These are phyloP conservation scores for Kalaharituber pfeilii DNA, from an alignment of 2,329 filamentous ascomycete species.

Conservation along the genomic window DNA sequence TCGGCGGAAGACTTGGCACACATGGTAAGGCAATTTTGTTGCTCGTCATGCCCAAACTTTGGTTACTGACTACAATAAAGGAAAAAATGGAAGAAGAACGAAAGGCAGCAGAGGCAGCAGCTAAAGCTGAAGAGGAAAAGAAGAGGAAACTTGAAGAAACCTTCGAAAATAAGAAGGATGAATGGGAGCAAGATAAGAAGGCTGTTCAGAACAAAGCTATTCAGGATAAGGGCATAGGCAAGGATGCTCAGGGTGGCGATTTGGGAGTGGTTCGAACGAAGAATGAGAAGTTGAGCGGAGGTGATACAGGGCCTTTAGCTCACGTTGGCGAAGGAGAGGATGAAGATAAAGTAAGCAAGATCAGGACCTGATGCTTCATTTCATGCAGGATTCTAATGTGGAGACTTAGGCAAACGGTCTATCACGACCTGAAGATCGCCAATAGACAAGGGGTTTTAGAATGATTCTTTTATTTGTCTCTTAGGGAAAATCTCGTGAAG, in stretches of 20 bases:
- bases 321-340: slow-evolving; percentile 17
- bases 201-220: slow-evolving; percentile 53
- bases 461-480: no score
- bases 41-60: slow-evolving; percentile 26
- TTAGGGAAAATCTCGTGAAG: no score
- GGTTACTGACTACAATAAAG: slow-evolving; percentile 34
- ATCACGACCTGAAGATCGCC: neutral
- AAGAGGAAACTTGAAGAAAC: slow-evolving; percentile 63
- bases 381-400: no score
- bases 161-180: slow-evolving; percentile 56
- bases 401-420: neutral
- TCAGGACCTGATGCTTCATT: no score
- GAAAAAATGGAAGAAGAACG: slow-evolving; percentile 65
- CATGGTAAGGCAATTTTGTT: slow-evolving; percentile 60
- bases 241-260: slow-evolving; percentile 31
- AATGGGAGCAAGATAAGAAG: slow-evolving; percentile 84
- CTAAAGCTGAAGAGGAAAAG: slow-evolving; percentile 53
- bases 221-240: slow-evolving; percentile 28
- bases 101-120: slow-evolving; percentile 61
- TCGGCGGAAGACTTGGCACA: slow-evolving; percentile 92
- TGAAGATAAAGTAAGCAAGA: no score
- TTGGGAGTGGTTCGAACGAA: slow-evolving; percentile 19
- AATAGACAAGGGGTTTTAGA: neutral
- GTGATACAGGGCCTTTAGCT: slow-evolving; percentile 18
- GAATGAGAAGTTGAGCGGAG: slow-evolving; percentile 11